Percentiles rank a stretch among this genome's conserved stretches.
Evolutionary conservation across 805 yeast genomes (phyloP).

Genomic region (Teunomyces barrocoloradensis): DNA sequence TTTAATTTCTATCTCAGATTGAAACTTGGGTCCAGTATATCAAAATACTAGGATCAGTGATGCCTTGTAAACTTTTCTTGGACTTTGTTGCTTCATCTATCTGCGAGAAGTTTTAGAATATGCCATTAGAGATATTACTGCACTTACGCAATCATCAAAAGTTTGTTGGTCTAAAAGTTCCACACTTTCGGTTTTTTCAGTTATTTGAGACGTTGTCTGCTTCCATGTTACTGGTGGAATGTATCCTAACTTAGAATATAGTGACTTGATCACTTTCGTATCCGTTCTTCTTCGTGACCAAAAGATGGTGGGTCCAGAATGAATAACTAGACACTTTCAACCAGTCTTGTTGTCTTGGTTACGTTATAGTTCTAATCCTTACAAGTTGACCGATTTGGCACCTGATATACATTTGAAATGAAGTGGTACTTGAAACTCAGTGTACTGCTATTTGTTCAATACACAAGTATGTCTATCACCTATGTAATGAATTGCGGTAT

Average conservation of each 20-base stretch:
- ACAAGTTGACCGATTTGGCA: constrained; percentile 26
- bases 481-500: constrained; percentile 29
- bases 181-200: constrained; percentile 50
- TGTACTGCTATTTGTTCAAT: constrained; percentile 32
- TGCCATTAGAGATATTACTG: constrained; percentile 41
- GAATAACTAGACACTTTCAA: constrained; percentile 24
- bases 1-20: constrained; percentile 26
- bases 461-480: constrained; percentile 27
- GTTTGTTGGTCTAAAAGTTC: constrained; percentile 36
- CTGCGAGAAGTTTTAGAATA: constrained; percentile 27
- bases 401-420: constrained; percentile 24
- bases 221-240: constrained; percentile 24
- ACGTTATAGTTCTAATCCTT: constrained; percentile 23
- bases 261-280: constrained; percentile 31
- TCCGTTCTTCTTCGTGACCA: constrained; percentile 18
- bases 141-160: constrained; percentile 36
- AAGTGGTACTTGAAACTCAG: constrained; percentile 24
- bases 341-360: constrained; percentile 31
- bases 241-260: constrained; percentile 29
- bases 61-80: constrained; percentile 24
- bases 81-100: constrained; percentile 23
- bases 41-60: constrained; percentile 19
- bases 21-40: constrained; percentile 29
- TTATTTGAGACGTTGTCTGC: constrained; percentile 65
- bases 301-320: constrained; percentile 13